phyloP scores from a whole-genome alignment of 192 early-diverging fungal genomes.

The Allomyces macrogynus region DNA sequence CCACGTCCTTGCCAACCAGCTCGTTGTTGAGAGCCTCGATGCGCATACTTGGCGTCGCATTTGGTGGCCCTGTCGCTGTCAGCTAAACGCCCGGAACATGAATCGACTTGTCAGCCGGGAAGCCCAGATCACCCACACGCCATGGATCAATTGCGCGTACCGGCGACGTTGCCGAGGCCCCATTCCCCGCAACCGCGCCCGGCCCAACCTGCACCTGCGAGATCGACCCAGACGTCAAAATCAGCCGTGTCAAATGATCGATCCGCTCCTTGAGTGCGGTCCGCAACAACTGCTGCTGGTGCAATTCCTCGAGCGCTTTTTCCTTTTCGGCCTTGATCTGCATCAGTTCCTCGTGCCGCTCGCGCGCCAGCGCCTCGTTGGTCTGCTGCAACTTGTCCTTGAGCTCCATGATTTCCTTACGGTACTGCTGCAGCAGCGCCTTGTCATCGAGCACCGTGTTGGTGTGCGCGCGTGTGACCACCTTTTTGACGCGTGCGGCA shows the following conservation, averaged over 20 bases:
- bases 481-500: constrained; percentile 75
- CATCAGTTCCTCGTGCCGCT: constrained; percentile 27
- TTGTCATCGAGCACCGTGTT: constrained; percentile 62
- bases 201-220: constrained; percentile 7
- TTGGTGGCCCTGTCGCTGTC: background rate
- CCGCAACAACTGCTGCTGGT: constrained; percentile 16
- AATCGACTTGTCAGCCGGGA: too few relatives aligned
- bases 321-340: constrained; percentile 10
- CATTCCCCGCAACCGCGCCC: too few relatives aligned
- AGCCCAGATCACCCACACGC: too few relatives aligned
- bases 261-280: constrained; percentile 65
- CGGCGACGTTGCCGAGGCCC: too few relatives aligned
- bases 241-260: constrained; percentile 65
- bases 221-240: constrained; percentile 49
- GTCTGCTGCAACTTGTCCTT: constrained; percentile 36
- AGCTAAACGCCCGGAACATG: too few relatives aligned
- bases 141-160: too few relatives aligned
- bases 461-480: constrained; percentile 59
- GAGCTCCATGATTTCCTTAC: constrained; percentile 56
- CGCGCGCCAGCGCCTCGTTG: constrained; percentile 25
- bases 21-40: constrained; percentile 3
- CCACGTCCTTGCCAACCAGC: constrained; percentile 9
- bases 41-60: constrained; percentile 2
- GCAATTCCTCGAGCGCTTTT: constrained; percentile 7
- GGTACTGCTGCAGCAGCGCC: constrained; percentile 64